Percentiles rank a stretch among this genome's conserved stretches.
Evolutionary conservation across 2,329 filamentous ascomycete species (phyloP).

Genomic region (Metarhizium anisopliae): DNA sequence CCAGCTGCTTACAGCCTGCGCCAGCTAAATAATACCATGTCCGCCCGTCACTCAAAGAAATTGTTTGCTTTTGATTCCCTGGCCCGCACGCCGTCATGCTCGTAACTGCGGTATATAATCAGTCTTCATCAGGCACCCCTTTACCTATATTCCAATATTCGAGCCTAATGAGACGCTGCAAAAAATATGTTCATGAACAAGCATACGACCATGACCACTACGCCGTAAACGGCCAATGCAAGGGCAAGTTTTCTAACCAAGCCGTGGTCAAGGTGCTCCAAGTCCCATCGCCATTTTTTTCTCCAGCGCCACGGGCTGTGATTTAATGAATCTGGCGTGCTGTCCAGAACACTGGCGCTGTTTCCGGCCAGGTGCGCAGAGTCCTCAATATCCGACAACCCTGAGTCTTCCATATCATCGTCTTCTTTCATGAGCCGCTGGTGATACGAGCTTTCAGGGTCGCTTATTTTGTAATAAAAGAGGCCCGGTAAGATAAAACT

Average conservation of each 20-base stretch:
- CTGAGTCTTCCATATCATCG: conserved; percentile 63
- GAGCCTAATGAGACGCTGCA: conserved; percentile 47
- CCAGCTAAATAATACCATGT: background rate
- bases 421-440: conserved; percentile 85
- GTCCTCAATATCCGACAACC: conserved; percentile 41
- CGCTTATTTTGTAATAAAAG: conserved; percentile 98
- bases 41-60: background rate
- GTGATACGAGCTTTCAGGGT: conserved; percentile 77
- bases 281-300: conserved; percentile 49
- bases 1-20: background rate
- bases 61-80: background rate
- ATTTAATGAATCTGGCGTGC: conserved; percentile 22
- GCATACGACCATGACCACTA: conserved; percentile 83
- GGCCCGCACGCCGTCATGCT: background rate
- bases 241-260: conserved; percentile 65
- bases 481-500: conserved; percentile 93
- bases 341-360: conserved; percentile 35
- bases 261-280: conserved; percentile 55
- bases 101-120: conserved; percentile 3
- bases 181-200: conserved; percentile 80
- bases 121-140: background rate
- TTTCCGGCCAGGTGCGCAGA: conserved; percentile 34
- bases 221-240: conserved; percentile 70
- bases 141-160: background rate
- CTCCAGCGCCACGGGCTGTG: conserved; percentile 39